These are phyloP conservation scores for Neospermospora avenae DNA, from an alignment of 2,329 filamentous ascomycete genomes.

Conservation along the genomic window DNA sequence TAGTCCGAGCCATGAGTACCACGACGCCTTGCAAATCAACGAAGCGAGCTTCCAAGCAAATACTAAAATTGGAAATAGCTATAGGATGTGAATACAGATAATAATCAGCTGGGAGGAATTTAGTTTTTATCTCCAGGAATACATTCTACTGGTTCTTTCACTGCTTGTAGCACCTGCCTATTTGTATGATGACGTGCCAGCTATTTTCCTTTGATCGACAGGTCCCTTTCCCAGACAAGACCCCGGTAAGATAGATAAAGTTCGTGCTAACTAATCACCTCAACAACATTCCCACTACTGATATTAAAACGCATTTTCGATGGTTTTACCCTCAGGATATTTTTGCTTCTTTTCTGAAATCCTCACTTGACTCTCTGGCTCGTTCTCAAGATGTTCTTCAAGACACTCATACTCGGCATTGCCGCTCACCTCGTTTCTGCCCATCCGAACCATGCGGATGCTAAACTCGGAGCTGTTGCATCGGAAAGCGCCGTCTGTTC, in stretches of 20 bases:
- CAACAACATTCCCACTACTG: not conserved
- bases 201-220: not conserved
- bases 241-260: not conserved
- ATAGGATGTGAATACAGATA: too few species aligned
- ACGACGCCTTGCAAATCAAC: not conserved
- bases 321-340: too few species aligned
- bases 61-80: too few species aligned
- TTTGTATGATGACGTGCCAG: not conserved
- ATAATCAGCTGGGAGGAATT: too few species aligned
- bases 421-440: not conserved
- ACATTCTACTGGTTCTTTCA: too few species aligned
- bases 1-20: not conserved
- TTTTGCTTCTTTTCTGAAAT: not conserved
- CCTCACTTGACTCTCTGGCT: not conserved
- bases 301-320: too few species aligned
- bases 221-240: not conserved
- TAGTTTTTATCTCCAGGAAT: too few species aligned
- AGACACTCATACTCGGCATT: conserved; percentile 5
- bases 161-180: too few species aligned
- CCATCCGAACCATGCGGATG: not conserved
- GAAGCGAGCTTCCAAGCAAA: too few species aligned
- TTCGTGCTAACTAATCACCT: not conserved
- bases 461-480: conserved; percentile 58
- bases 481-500: conserved; percentile 69
- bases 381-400: not conserved